Percentiles rank a stretch among this genome's conserved stretches.
phyloP scores from a whole-genome alignment of 805 yeast genomes.

The Yamadazyma paraphyllophila region DNA sequence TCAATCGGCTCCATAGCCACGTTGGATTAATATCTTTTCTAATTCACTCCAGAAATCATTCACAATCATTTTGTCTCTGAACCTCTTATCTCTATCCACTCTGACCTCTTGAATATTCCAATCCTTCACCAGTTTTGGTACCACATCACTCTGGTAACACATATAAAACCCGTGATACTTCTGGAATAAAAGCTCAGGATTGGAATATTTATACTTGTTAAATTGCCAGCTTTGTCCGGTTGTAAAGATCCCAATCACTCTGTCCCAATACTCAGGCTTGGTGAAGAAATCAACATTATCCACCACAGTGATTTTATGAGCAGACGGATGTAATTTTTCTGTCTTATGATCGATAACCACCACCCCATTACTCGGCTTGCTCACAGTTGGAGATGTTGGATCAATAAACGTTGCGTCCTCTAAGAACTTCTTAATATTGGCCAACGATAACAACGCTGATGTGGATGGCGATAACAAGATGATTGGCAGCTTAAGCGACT shows the following conservation, averaged over 20 bases:
- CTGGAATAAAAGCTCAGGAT: constrained; percentile 79
- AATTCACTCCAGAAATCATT: constrained; percentile 82
- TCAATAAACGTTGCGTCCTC: constrained; percentile 68
- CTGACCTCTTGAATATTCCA: constrained; percentile 87
- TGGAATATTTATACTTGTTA: constrained; percentile 76
- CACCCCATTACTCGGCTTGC: constrained; percentile 30
- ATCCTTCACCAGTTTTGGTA: constrained; percentile 70
- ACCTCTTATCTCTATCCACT: constrained; percentile 79
- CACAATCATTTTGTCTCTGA: constrained; percentile 84
- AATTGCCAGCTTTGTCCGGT: constrained; percentile 99
- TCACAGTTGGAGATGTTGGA: constrained; percentile 31
- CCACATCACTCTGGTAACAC: constrained; percentile 71
- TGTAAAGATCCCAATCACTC: constrained; percentile 92
- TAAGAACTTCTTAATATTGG: constrained; percentile 46
- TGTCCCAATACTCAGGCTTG: constrained; percentile 96
- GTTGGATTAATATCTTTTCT: constrained; percentile 67
- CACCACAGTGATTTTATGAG: constrained; percentile 71
- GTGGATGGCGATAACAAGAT: constrained; percentile 46
- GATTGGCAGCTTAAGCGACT: constrained; percentile 39
- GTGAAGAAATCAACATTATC: constrained; percentile 79
- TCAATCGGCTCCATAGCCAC: constrained; percentile 49
- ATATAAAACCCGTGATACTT: constrained; percentile 80
- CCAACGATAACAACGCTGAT: constrained; percentile 38
- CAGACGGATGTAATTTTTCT: constrained; percentile 49
- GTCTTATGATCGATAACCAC: constrained; percentile 56